Percentiles rank a stretch among this genome's conserved stretches.
Evolutionary conservation across 345 rosid genomes (phyloP).

Genomic region (Eucalyptus virginea): DNA sequence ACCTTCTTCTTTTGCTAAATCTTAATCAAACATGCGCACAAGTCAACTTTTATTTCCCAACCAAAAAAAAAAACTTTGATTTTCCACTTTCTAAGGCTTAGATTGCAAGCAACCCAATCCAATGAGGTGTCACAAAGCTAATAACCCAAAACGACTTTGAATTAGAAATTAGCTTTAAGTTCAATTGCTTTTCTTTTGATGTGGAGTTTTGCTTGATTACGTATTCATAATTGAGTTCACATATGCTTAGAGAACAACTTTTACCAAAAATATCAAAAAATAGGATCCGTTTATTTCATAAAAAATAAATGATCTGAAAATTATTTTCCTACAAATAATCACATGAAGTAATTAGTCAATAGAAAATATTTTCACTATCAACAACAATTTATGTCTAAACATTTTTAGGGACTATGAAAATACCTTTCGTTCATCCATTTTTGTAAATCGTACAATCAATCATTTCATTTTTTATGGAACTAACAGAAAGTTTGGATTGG

Average conservation of each 20-base stretch:
- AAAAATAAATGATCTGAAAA: background rate
- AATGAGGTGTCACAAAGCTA: background rate
- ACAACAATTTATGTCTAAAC: background rate
- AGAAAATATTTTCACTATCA: background rate
- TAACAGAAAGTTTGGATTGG: background rate
- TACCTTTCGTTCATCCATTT: background rate
- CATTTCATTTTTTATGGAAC: background rate
- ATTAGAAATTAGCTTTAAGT: background rate
- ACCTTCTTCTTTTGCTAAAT: background rate
- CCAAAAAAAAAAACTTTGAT: background rate
- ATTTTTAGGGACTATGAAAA: fast-evolving
- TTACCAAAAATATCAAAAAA: background rate
- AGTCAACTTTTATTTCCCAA: background rate
- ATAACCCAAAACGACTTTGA: background rate
- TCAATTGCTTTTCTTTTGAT: background rate
- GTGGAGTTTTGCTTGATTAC: background rate
- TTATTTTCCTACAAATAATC: background rate
- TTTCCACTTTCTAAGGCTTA: background rate
- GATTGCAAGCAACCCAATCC: background rate
- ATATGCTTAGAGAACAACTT: background rate
- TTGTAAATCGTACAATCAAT: background rate
- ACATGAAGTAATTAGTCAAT: background rate
- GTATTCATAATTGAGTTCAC: background rate
- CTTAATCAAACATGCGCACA: background rate
- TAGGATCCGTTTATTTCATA: background rate